These are phyloP conservation scores for Melaleuca quinquenervia DNA, from an alignment of 345 rosid genomes.

Conservation along the genomic window DNA sequence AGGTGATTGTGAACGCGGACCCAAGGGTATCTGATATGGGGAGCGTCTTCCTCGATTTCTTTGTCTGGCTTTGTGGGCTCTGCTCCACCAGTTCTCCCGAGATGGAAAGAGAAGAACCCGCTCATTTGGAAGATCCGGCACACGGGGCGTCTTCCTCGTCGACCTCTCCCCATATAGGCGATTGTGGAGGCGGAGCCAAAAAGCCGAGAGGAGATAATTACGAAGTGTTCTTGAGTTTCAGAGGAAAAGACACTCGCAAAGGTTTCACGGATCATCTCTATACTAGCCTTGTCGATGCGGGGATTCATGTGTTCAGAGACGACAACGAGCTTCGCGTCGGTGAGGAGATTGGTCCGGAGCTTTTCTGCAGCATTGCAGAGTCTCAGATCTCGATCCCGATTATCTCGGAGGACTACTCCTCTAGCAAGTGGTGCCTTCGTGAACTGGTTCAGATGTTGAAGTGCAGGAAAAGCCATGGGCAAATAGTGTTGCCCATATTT, in stretches of 20 bases:
- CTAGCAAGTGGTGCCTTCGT: neutral
- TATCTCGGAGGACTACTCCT: accelerated
- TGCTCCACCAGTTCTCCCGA: neutral
- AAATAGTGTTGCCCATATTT: neutral
- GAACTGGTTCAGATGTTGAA: neutral
- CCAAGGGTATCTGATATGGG: neutral
- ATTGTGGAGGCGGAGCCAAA: neutral
- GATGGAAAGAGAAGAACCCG: neutral
- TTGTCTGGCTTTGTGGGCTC: neutral
- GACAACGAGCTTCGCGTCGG: neutral
- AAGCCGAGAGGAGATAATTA: neutral
- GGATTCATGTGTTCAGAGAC: neutral
- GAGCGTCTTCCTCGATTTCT: neutral
- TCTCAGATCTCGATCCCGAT: neutral
- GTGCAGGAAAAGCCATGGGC: neutral
- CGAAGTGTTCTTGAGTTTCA: neutral
- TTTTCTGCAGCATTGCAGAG: neutral
- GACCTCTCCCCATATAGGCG: neutral
- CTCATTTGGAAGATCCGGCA: neutral
- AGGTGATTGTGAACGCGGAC: neutral
- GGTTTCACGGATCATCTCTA: neutral
- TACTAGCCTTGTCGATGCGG: neutral
- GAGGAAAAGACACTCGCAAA: neutral
- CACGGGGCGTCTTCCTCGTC: neutral
- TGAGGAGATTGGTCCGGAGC: neutral